Evolutionary conservation across 2,329 filamentous ascomycete species (phyloP), one percentile per base, ranked within the genome.

Genomic region (Ascomycota sp.): DNA sequence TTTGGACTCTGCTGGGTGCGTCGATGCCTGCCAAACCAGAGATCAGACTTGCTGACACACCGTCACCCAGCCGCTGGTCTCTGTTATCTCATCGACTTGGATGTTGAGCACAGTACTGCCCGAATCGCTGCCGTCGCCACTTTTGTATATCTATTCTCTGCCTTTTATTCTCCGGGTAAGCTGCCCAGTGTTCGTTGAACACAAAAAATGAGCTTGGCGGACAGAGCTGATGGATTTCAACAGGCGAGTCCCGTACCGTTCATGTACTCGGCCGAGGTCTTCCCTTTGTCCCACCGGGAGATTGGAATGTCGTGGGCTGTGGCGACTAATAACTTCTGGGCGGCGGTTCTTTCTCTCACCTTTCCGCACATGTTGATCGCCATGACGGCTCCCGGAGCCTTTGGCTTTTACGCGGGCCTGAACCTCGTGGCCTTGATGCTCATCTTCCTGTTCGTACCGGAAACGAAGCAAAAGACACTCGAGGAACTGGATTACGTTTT

Each of bases 401-500:
- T 53, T 32, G 52, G 52, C 0, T 53, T 60, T 37, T 64, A 64
- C 27, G 59, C 59, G 0, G 59, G 50, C 2, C 53, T 63, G 22
- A 63, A 63, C 36, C 25, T 57, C 1, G 40, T 59, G 0, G 59
- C 58, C 0, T 53, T 61, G 40, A 32, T 51, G 25, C 48, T 63
- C 36, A 63, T 63, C 36, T 61, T 63, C 35, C 48, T 60, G 20
- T 52, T 61, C 29, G 53, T 64, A 0, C 60, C 59, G 0, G 60
- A 63, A 43, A 63, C 60, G 2, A 63, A 63, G 44, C 56, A 61
- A 23, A 53, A 56, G 31, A 63, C 59, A 0, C 48, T 64, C 1
- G 60, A 63, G 35, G 60, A 63, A 32, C 53, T 64, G 7, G 59
- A 63, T 43, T 57, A 57, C 22, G 54, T 63, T 21, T 64, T 63